Conservation (phyloP, 129 eudicot species). For the Arctium minus region DNA sequence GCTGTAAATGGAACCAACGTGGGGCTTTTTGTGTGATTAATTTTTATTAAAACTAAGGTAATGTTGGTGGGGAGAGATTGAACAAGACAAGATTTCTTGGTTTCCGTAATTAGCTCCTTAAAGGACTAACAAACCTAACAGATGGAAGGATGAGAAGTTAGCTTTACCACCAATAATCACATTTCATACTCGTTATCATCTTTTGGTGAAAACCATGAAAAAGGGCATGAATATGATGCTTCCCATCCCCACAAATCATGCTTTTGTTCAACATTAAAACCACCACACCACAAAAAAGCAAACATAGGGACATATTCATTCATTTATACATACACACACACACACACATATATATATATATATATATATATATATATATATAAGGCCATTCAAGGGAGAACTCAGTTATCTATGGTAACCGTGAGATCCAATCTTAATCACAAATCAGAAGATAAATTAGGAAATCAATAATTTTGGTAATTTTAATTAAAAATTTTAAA, state of each 20-base stretch:
- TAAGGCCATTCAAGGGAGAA: too few relatives aligned
- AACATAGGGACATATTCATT: background rate
- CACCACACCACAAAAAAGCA: background rate
- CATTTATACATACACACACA: too few relatives aligned
- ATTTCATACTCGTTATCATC: background rate
- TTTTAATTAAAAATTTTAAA: too few relatives aligned
- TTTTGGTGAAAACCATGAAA: background rate
- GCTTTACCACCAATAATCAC: background rate
- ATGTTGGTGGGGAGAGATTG: background rate
- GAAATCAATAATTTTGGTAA: too few relatives aligned
- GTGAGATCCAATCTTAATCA: too few relatives aligned
- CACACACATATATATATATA: too few relatives aligned
- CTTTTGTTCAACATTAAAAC: background rate
- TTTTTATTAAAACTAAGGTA: background rate
- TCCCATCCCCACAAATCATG: background rate
- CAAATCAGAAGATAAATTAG: too few relatives aligned
- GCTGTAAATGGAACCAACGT: slow-evolving; percentile 12
- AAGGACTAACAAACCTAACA: slow-evolving; percentile 53
- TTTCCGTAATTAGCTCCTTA: slow-evolving; percentile 62
- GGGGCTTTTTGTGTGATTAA: slow-evolving; percentile 9
- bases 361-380: too few relatives aligned
- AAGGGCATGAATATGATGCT: background rate
- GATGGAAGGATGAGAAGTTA: slow-evolving; percentile 46
- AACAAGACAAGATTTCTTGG: slow-evolving; percentile 26
- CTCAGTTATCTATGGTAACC: too few relatives aligned